Percentiles rank a stretch among this genome's conserved stretches.
phyloP scores from a whole-genome alignment of 2,329 filamentous ascomycete genomes.

The Stachybotrys elegans region DNA sequence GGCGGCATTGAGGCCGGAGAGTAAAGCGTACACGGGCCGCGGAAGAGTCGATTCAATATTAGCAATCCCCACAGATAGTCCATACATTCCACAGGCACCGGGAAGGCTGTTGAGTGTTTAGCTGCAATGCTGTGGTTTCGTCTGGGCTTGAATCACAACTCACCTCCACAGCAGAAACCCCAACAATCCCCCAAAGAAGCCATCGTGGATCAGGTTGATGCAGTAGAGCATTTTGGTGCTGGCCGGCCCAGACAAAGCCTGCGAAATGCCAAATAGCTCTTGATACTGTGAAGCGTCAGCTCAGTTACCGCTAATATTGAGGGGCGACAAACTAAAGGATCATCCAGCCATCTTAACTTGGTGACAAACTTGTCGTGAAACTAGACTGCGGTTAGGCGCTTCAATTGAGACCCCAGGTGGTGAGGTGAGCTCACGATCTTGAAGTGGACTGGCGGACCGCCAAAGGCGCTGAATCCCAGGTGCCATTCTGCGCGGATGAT shows the following conservation, averaged over 20 bases:
- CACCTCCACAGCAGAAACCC: slow-evolving; percentile 62
- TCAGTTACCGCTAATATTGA: too few species aligned
- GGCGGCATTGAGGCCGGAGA: slow-evolving; percentile 67
- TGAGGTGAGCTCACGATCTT: slow-evolving; percentile 51
- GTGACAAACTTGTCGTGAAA: slow-evolving; percentile 48
- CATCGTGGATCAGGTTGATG: slow-evolving; percentile 59
- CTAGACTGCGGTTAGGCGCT: not conserved
- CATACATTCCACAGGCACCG: slow-evolving; percentile 66
- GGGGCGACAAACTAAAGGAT: too few species aligned
- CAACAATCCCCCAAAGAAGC: slow-evolving; percentile 51
- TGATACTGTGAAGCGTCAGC: slow-evolving; percentile 52
- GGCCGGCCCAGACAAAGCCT: slow-evolving; percentile 62
- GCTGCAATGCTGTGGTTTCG: too few species aligned
- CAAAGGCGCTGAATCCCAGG: slow-evolving; percentile 60
- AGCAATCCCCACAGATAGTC: slow-evolving; percentile 58
- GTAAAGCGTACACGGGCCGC: slow-evolving; percentile 57
- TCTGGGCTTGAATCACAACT: slow-evolving; percentile 5
- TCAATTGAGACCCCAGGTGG: too few species aligned
- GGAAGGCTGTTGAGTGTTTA: slow-evolving; percentile 45
- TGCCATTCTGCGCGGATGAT: slow-evolving; percentile 41
- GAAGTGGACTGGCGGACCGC: slow-evolving; percentile 65
- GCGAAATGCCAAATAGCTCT: slow-evolving; percentile 65
- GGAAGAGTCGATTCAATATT: slow-evolving; percentile 56
- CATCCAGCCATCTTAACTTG: slow-evolving; percentile 60
- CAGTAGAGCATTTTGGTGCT: slow-evolving; percentile 70